These are phyloP conservation scores for Komagataella populi DNA, from an alignment of 805 yeast species.

Conservation along the genomic window DNA sequence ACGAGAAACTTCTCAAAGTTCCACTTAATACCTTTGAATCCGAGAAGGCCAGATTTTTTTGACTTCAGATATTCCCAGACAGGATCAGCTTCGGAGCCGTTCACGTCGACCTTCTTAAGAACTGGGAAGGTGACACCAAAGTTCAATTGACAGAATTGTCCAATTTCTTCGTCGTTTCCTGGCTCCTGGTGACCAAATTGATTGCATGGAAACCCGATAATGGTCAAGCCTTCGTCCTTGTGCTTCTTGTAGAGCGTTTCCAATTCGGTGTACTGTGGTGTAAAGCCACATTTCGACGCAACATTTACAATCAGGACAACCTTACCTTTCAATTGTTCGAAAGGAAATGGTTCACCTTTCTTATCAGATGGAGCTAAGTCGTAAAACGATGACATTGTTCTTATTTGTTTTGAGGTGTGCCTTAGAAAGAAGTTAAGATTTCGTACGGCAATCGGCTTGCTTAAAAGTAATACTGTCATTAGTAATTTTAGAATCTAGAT, in stretches of 20 bases:
- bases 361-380: conserved; percentile 51
- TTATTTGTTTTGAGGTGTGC: background rate
- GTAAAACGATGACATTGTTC: conserved; percentile 46
- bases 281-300: conserved; percentile 74
- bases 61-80: conserved; percentile 68
- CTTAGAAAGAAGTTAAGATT: background rate
- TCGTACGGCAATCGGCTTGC: background rate
- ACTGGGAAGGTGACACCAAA: conserved; percentile 91
- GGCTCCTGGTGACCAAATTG: conserved; percentile 81
- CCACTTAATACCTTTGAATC: conserved; percentile 58
- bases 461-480: background rate
- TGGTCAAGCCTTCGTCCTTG: conserved; percentile 44
- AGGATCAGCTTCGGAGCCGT: conserved; percentile 71
- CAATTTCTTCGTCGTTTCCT: conserved; percentile 53
- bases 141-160: conserved; percentile 59
- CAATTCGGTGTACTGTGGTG: conserved; percentile 64
- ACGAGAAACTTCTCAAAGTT: conserved; percentile 48
- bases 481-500: background rate
- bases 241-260: conserved; percentile 58
- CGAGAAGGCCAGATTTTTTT: conserved; percentile 41
- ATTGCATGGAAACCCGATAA: conserved; percentile 84
- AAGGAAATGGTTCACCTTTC: conserved; percentile 44
- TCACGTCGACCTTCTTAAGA: conserved; percentile 77
- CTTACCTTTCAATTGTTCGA: conserved; percentile 55
- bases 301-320: conserved; percentile 78